Percentiles rank a stretch among this genome's conserved stretches.
These are phyloP conservation scores for Pestalotiopsis sp. DNA, from an alignment of 2,329 filamentous ascomycete species.

Conservation along the genomic window DNA sequence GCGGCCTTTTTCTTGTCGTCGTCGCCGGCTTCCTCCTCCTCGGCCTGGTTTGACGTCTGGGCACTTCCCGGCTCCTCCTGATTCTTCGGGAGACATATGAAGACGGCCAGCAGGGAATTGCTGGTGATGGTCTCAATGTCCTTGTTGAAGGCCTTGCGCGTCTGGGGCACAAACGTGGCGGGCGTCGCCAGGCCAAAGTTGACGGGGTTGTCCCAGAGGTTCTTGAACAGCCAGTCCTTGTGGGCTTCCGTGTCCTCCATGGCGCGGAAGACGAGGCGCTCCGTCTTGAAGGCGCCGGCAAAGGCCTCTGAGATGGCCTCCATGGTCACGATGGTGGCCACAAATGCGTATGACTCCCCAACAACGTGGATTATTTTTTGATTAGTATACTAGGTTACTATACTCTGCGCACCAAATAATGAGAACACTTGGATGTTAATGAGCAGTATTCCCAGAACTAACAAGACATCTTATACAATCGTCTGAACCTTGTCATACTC, in stretches of 20 bases:
- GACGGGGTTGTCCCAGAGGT: slow-evolving; percentile 12
- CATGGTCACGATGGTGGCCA: slow-evolving; percentile 7
- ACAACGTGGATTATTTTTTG: no score
- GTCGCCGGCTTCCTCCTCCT: neutral
- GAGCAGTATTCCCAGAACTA: no score
- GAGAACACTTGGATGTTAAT: neutral
- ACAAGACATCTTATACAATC: no score
- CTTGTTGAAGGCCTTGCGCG: slow-evolving; percentile 14
- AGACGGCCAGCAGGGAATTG: slow-evolving; percentile 18
- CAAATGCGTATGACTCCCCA: no score
- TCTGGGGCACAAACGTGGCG: slow-evolving; percentile 18
- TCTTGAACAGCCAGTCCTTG: slow-evolving; percentile 21
- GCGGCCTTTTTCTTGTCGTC: neutral
- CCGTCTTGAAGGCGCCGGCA: slow-evolving; percentile 22
- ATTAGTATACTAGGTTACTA: no score
- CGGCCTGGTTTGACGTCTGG: neutral
- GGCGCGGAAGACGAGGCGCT: slow-evolving; percentile 27
- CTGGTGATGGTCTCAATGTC: slow-evolving; percentile 15
- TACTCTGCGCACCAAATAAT: no score
- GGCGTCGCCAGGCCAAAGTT: slow-evolving; percentile 5
- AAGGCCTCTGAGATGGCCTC: slow-evolving; percentile 17
- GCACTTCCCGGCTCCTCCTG: neutral
- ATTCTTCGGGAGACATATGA: slow-evolving; percentile 21
- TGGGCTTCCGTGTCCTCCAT: slow-evolving; percentile 26
- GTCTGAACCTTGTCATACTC: neutral